Base-by-base conservation (phyloP, 164 flowering plant genomes). In the Santalum album region DNA sequence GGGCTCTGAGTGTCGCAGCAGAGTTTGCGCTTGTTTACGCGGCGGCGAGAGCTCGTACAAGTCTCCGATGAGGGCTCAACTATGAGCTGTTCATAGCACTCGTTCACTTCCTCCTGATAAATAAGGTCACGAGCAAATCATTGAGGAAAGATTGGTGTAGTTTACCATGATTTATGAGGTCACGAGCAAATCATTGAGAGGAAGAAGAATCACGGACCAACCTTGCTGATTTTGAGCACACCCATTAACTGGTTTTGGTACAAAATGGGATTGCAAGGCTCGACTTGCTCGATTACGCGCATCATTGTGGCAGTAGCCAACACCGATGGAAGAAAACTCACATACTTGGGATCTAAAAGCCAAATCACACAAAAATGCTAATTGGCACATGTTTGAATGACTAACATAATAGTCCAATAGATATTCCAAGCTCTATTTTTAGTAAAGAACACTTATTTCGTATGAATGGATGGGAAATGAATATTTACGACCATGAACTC, bases 291-390 rank as follows among this genome's bases (percentile, higher is more conserved):
- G 21, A 75, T 68, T 34, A 70, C 71, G 51, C 54, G 72, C 67
- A 72, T 54, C 78, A 75, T 75, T 24, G 78, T 69, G 6, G 81
- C 75, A 38, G 72, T 54, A 48, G 81, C 77, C 65, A 77, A 22
- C 10, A 70, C 75, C 42, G 81, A 78, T 7, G 83, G 76, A n/a
- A 62, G 74, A 58, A 54, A 78, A 49, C 63, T 29, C 19, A 71
- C 64, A 42, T 50, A 70, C 61, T 72, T 69, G 32, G 73, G 61
- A 66, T 75, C 82, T 78, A 34, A n/a, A 20, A 22, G 20, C 34
- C n/a, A n/a, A 4, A 29, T 3, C 4, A 29, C 34, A 29, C 34
- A 4, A 4, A 29, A 29, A 29, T n/a, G n/a, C n/a, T n/a, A n/a
- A n/a, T n/a, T n/a, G n/a, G n/a, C n/a, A n/a, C n/a, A n/a, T n/a